Base-by-base conservation (phyloP, 129 eudicot genomes). In the Flaveria bidentis region DNA sequence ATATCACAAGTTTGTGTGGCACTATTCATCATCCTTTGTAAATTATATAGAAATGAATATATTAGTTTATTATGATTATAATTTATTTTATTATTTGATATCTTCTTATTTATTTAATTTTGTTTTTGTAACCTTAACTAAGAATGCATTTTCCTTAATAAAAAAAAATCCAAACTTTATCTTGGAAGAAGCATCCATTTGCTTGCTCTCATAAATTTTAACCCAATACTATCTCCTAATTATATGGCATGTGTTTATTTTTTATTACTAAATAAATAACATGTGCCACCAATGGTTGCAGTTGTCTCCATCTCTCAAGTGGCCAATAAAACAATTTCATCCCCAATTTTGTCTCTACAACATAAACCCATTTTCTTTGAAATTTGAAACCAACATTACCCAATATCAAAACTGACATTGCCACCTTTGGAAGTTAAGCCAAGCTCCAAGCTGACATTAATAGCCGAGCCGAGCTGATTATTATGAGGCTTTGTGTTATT, bases 291-390 rank as follows among this genome's bases (percentile, higher is more conserved):
- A 63, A 72, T 79, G 78, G 73, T 60, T 42, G 55, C 75, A 42
- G 41, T 55, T 66, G 84, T 80, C 75, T 67, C 61, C 61, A 55
- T 80, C 69, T 53, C n/a, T 66, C 83, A 79, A 79, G 74, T 80
- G 44, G 74, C 26, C 12, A 80, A 9, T 61, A 50, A 79, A 79
- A 15, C 62, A 79, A 79, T 51, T 11, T 64, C 61, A 41, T 14
- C 33, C 73, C 66, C 60, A 36, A 52, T 63, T 72, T 53, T 63
- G 63, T 79, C 67, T 79, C 78, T 36, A 7, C 41, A 36, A 36
- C 41, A 36, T 7, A 36, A 36, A 36, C 18, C 69, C 83, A 55
- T 44, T 74, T 44, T 74, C 58, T 73, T 80, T 53, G 61, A 56
- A 73, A 15, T 46, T 74, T 57, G 28, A 73, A 73, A 66, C 53